These are phyloP conservation scores for Capronia epimyces DNA, from an alignment of 2,329 filamentous ascomycete species.

Conservation along the genomic window DNA sequence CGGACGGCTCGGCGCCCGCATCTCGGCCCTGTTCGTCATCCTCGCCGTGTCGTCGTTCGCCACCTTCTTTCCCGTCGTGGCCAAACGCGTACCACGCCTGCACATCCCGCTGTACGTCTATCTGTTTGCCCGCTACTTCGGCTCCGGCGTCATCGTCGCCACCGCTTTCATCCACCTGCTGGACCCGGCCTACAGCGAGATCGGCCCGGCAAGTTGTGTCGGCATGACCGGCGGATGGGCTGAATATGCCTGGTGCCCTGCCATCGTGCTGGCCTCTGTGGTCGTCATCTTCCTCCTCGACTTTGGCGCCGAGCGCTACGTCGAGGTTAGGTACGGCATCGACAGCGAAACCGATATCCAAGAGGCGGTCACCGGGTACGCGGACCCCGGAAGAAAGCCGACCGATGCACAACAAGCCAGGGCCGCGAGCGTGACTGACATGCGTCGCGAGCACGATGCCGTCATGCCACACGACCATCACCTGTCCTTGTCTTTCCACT, in stretches of 20 bases:
- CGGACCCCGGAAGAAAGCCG: neutral
- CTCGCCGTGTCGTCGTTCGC: constrained; percentile 38
- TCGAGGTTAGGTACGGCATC: constrained; percentile 45
- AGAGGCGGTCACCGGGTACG: constrained; percentile 19
- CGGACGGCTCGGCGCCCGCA: constrained; percentile 43
- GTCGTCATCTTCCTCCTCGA: constrained; percentile 50
- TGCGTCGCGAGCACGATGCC: constrained; percentile 15
- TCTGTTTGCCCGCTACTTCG: constrained; percentile 46
- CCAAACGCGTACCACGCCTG: constrained; percentile 36
- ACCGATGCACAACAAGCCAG: constrained; percentile 2
- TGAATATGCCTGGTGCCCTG: constrained; percentile 44
- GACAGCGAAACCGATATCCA: constrained; percentile 26
- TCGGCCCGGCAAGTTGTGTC: constrained; percentile 47
- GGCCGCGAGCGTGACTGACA: neutral
- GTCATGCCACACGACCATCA: neutral
- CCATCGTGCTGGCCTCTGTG: constrained; percentile 46
- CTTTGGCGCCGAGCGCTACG: constrained; percentile 47
- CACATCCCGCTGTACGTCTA: constrained; percentile 42
- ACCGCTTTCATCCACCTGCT: constrained; percentile 47
- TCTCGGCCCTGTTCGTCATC: constrained; percentile 44
- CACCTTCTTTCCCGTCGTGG: constrained; percentile 46
- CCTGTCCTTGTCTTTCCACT: neutral
- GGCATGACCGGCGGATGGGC: constrained; percentile 52
- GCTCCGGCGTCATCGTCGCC: constrained; percentile 45
- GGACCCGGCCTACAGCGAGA: constrained; percentile 42